Evolutionary conservation across 495 filamentous ascomycete species (phyloP), one percentile per base, ranked within the genome.

Genomic region (Oidiodendron maius): DNA sequence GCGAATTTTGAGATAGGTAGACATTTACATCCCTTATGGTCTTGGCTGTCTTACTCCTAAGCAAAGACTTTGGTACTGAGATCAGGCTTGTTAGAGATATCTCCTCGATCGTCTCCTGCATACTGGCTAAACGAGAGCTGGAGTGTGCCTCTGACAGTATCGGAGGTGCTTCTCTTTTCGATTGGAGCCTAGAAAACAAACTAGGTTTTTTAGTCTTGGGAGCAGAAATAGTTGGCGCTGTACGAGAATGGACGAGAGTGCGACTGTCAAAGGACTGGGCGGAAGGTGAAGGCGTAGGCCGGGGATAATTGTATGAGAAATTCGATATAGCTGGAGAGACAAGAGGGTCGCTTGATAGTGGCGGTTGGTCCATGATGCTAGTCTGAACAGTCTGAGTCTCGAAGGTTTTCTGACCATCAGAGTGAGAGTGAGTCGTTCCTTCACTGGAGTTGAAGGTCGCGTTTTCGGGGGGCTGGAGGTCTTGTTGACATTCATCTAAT

Each of bases 61-160:
- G 22, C 1, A 51, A 50, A 0, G 26, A 12, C 36, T 61, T 68
- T 24, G 52, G 51, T 0, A 44, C 16, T 37, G 10, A 58, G 10
- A 41, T 37, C 18, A 63, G 36, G 12, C 17, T 45, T 20, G 51
- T 54, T 13, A 68, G 46, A 9, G 53, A 45, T 28, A 68, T 58
- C 23, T 65, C 64, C 13, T 68, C 64, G 0, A 65, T 36, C 26
- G 51, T 61, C 39, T 68, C 63, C 0, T 58, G 45, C 25, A 66
- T 61, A 2, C 65, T 34, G 1, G 55, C 48, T 10, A 57, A 44
- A n/a, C 59, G 64, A 3, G 61, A 63, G 2, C 62, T 36, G 2
- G 65, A 68, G 45, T 59, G 64, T 2, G 61, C 54, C 24, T 66
- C 63, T 1, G 42, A 46, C 1, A 58, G 58, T 3, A 47, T 18